Evolutionary conservation across 441 rosid species (phyloP).

Genomic region (Arabidopsis hybrid): DNA sequence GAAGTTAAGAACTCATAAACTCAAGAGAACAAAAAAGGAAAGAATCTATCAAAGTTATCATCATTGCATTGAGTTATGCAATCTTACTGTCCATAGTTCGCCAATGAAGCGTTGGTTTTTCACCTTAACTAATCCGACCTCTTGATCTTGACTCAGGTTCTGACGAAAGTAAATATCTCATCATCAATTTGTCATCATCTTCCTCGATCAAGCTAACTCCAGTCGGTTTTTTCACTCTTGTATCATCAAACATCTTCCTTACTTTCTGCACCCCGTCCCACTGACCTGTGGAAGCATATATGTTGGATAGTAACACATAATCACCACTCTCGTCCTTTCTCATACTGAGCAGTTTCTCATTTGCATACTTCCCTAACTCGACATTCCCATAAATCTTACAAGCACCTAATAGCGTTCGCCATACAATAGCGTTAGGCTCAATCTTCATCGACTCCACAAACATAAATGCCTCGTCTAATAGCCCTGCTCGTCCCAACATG

Average conservation of each 20-base stretch:
- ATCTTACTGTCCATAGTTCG: slow-evolving; percentile 5
- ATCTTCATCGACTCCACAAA: slow-evolving; percentile 57
- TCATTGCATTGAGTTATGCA: background rate
- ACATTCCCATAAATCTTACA: slow-evolving; percentile 60
- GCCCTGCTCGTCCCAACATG: slow-evolving; percentile 67
- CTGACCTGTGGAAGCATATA: slow-evolving; percentile 63
- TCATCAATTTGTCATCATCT: slow-evolving; percentile 52
- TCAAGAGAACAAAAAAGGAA: background rate
- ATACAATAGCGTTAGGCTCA: slow-evolving; percentile 59
- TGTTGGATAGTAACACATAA: slow-evolving; percentile 64
- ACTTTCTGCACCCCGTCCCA: slow-evolving; percentile 64
- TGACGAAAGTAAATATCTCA: slow-evolving; percentile 48
- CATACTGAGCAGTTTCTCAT: slow-evolving; percentile 54
- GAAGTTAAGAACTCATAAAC: slow-evolving; percentile 2
- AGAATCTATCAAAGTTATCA: background rate
- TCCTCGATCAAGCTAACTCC: slow-evolving; percentile 62
- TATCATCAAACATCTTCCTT: slow-evolving; percentile 63
- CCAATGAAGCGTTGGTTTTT: slow-evolving; percentile 26
- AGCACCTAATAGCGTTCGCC: slow-evolving; percentile 74
- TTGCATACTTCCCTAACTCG: slow-evolving; percentile 60
- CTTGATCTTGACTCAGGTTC: slow-evolving; percentile 41
- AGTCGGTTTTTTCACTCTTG: slow-evolving; percentile 54
- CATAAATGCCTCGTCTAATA: slow-evolving; percentile 56
- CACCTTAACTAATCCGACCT: slow-evolving; percentile 29
- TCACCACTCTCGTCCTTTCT: slow-evolving; percentile 62